A percentile compares a stretch with the other conserved stretches of the same genome.
Conservation (phyloP, 257 asterid genomes). For the Perilla frutescens region DNA sequence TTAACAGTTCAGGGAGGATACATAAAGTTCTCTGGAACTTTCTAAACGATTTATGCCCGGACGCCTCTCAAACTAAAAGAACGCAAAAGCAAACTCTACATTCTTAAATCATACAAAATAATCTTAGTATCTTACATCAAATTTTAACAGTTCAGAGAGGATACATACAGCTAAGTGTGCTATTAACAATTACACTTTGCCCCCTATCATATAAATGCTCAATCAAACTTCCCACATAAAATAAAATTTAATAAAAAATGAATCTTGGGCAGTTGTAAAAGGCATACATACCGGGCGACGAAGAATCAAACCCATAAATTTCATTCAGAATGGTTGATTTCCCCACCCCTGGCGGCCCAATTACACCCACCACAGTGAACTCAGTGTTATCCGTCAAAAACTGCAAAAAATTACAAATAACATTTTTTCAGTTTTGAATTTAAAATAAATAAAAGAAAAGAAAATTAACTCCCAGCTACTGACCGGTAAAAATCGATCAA, state of each 20-base stretch:
- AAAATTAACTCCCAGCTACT: constrained; percentile 10
- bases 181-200: background rate
- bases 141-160: background rate
- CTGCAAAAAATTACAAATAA: constrained; percentile 48
- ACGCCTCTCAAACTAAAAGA: background rate
- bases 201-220: background rate
- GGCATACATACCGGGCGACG: constrained; percentile 64
- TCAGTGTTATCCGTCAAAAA: constrained; percentile 94
- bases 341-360: constrained; percentile 92
- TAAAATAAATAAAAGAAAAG: background rate
- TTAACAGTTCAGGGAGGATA: background rate
- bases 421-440: background rate
- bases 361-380: constrained; percentile 89
- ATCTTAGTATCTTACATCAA: background rate
- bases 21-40: background rate
- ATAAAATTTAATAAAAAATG: background rate
- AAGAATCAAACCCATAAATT: constrained; percentile 89
- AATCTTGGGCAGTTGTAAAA: background rate
- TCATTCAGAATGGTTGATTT: constrained; percentile 93
- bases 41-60: constrained; percentile 1
- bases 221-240: background rate
- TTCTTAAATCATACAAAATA: background rate
- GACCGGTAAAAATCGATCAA: constrained; percentile 85
- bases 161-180: background rate
- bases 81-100: background rate